Evolutionary conservation across 192 early-diverging fungal species (phyloP), one percentile per base, ranked within the genome.

Genomic region (Phlyctochytrium planicorne): DNA sequence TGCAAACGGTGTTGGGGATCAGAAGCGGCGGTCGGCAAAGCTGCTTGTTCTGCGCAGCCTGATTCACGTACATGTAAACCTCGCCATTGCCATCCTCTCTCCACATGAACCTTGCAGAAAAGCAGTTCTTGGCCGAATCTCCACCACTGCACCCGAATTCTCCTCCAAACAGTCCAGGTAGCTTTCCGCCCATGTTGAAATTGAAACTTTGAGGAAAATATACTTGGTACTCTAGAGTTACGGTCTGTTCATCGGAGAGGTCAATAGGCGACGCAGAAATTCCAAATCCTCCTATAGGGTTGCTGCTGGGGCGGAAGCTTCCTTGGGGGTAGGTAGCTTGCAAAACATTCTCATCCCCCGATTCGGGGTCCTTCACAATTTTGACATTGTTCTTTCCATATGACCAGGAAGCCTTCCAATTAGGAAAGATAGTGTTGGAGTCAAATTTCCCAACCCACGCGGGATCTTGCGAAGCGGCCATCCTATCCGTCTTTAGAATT

Each of bases 161-260:
- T 14, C 84, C 84, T 20, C 71, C 75, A 66, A 53, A 40, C 23
- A 85, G 63, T 32, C 85, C 85, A 1, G 85, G 85, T 10, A 87
- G 65, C 40, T 87, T 87, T 2, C 85, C 85, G 31, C 85, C 85
- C 34, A 76, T 78, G 34, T 79, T 77, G 69, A 80, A 87, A n/a
- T 82, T 64, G 67, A 87, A 87, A 0, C 73, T 74, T 14, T 65
- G 62, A 34, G 80, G 53, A 61, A 84, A 84, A 25, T 59, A 64
- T 29, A 82, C 70, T 47, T 83, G 67, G 52, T 77, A 87, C 36
- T 80, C 74, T 31, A 87, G 67, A 1, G 63, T 50, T 20, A 70
- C 72, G 3, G 62, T 53, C 20, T 16, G 62, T 20, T 71, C 71
- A 24, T 33, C 14, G 3, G 56, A 31, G 0, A 77, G 34, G 47